A percentile compares a stretch with the other conserved stretches of the same genome.
Conservation (phyloP, 192 early-diverging fungal genomes). For the Backusella circina region DNA sequence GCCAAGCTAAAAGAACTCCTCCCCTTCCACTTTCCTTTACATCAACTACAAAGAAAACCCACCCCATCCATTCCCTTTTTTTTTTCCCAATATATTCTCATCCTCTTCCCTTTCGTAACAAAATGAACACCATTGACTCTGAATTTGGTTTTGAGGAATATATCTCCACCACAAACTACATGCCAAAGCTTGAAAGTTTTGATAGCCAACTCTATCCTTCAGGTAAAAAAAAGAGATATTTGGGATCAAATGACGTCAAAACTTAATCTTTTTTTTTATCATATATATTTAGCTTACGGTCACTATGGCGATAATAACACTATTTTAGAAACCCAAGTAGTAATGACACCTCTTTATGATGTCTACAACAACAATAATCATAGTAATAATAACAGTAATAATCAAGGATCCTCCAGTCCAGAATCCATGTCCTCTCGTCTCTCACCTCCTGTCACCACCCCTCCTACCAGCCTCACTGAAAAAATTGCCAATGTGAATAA, state of each 20-base stretch:
- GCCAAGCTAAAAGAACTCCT: neutral
- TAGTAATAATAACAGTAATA: neutral
- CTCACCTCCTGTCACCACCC: neutral
- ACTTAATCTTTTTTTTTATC: too few relatives aligned
- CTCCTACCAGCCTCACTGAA: constrained; percentile 14
- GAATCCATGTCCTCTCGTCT: constrained; percentile 9
- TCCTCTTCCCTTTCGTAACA: neutral
- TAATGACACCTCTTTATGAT: constrained; percentile 11
- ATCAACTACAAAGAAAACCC: neutral
- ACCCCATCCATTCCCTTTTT: neutral
- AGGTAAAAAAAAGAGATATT: neutral
- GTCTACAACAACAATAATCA: neutral
- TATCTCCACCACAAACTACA: constrained; percentile 6
- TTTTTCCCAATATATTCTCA: neutral
- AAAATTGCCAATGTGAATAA: constrained; percentile 36
- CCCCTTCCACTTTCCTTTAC: neutral
- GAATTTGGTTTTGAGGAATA: constrained; percentile 14
- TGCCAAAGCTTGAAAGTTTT: constrained; percentile 1
- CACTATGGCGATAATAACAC: constrained; percentile 7
- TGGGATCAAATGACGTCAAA: constrained; percentile 7
- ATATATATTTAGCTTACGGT: neutral
- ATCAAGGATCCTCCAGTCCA: constrained; percentile 5
- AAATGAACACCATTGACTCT: constrained; percentile 13
- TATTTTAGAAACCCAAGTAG: neutral
- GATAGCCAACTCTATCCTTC: constrained; percentile 6